Percentiles rank a stretch among this genome's conserved stretches.
Conservation (phyloP, 2,329 filamentous ascomycete genomes). For the Fusarium denticulatum region DNA sequence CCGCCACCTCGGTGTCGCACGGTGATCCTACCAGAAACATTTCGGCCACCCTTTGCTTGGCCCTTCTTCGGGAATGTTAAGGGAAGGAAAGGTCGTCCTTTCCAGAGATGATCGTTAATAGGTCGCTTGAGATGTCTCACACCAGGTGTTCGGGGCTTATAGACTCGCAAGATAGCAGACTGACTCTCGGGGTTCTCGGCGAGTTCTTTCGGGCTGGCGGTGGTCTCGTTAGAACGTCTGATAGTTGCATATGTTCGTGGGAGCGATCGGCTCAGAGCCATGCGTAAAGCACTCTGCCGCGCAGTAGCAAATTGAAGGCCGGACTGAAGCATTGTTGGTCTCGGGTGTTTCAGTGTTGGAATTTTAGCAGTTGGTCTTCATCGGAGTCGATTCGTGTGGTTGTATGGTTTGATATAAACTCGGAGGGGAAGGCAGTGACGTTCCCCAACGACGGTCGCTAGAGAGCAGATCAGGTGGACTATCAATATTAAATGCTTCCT, state of each 20-base stretch:
- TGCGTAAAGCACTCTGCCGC: constrained; percentile 44
- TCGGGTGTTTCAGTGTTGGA: not conserved
- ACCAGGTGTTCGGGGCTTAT: constrained; percentile 93
- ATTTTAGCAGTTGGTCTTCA: constrained; percentile 21
- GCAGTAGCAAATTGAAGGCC: constrained; percentile 44
- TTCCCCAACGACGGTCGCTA: constrained; percentile 18
- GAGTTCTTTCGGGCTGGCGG: constrained; percentile 37
- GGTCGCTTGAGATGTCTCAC: constrained; percentile 89
- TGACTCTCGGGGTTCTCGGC: constrained; percentile 44
- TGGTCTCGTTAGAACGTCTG: constrained; percentile 30
- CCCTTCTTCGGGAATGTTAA: constrained; percentile 94
- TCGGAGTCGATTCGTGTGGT: constrained; percentile 13
- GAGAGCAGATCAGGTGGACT: constrained; percentile 10
- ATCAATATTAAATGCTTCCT: constrained; percentile 8
- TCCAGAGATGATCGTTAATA: constrained; percentile 97
- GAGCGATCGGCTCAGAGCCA: constrained; percentile 42
- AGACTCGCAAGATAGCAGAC: constrained; percentile 74
- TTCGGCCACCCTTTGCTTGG: constrained; percentile 90
- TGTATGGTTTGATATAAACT: constrained; percentile 26
- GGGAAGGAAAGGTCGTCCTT: constrained; percentile 82
- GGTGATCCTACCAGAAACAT: constrained; percentile 85
- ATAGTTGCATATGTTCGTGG: constrained; percentile 48
- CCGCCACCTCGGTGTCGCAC: constrained; percentile 94
- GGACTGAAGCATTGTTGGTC: constrained; percentile 46
- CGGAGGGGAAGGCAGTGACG: constrained; percentile 18